Percentiles rank a stretch among this genome's conserved stretches.
These are phyloP conservation scores for Cryptosporidium andersoni DNA, from an alignment of 169 alveolate species.

Conservation along the genomic window DNA sequence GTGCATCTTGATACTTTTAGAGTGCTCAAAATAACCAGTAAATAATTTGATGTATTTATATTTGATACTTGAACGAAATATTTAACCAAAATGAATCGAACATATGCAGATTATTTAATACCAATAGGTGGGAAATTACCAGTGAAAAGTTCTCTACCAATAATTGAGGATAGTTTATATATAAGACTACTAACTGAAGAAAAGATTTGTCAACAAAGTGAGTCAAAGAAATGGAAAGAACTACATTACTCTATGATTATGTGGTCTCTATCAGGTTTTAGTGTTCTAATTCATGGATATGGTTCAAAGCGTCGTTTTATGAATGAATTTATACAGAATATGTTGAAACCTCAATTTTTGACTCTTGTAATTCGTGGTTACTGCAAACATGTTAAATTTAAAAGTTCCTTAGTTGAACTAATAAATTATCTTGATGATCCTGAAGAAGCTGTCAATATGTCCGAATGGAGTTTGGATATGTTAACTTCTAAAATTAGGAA, in stretches of 20 bases:
- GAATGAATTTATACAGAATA: slow-evolving; percentile 29
- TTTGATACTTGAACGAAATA: too few species aligned
- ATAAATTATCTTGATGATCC: slow-evolving; percentile 1
- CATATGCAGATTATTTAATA: slow-evolving; percentile 35
- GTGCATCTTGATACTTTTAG: too few species aligned
- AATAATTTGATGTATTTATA: too few species aligned
- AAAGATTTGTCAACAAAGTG: too few species aligned
- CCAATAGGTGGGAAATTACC: not conserved
- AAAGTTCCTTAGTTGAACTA: slow-evolving; percentile 29
- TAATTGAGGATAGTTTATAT: not conserved
- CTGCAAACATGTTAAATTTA: slow-evolving; percentile 37
- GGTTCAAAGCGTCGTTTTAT: slow-evolving; percentile 38
- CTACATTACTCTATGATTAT: slow-evolving; percentile 2
- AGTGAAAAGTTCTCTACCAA: slow-evolving; percentile 3
- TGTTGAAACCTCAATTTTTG: slow-evolving; percentile 5
- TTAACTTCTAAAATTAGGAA: slow-evolving; percentile 18
- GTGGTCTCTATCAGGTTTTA: slow-evolving; percentile 64
- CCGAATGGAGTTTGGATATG: slow-evolving; percentile 17
- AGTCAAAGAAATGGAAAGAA: not conserved
- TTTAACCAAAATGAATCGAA: slow-evolving; percentile 6
- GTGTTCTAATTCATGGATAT: slow-evolving; percentile 43
- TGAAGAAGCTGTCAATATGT: not conserved
- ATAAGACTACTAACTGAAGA: too few species aligned
- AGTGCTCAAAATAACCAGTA: too few species aligned
- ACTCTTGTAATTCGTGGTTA: slow-evolving; percentile 45